Conservation (phyloP, 2,329 filamentous ascomycete genomes). For the Sphaerulina musiva region DNA sequence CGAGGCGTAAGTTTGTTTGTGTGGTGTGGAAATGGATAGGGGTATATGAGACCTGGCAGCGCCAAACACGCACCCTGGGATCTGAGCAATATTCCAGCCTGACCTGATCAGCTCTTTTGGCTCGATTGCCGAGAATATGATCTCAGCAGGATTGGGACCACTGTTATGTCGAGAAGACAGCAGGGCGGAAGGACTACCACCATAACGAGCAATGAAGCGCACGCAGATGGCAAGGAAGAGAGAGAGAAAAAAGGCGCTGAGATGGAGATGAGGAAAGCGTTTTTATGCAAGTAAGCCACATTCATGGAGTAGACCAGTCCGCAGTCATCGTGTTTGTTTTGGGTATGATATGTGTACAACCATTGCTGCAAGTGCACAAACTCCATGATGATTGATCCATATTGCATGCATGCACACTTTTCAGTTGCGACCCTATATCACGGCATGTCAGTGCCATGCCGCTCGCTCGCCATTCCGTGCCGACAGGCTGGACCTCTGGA, state of each 20-base stretch:
- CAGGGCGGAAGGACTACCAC: too few relatives aligned
- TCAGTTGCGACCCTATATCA: slow-evolving; percentile 25
- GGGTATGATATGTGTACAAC: slow-evolving; percentile 28
- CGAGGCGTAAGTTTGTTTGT: too few relatives aligned
- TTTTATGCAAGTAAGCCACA: background rate
- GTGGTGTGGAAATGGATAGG: too few relatives aligned
- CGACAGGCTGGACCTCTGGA: too few relatives aligned
- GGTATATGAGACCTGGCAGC: background rate
- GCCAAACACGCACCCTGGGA: slow-evolving; percentile 11
- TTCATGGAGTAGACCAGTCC: background rate
- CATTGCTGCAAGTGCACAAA: slow-evolving; percentile 1
- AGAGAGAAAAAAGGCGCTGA: background rate
- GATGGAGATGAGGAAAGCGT: background rate
- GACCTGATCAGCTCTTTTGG: background rate
- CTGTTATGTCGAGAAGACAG: too few relatives aligned
- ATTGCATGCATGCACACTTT: background rate
- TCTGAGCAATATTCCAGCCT: slow-evolving; percentile 12
- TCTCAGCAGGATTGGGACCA: background rate
- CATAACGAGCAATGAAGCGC: background rate
- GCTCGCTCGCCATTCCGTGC: background rate
- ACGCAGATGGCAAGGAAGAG: background rate
- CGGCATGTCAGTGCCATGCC: slow-evolving; percentile 2
- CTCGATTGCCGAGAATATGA: background rate
- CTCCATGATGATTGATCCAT: background rate
- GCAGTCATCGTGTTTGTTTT: background rate